These are phyloP conservation scores for Ceratocystis papillata DNA, from an alignment of 2,329 filamentous ascomycete genomes.

Conservation along the genomic window DNA sequence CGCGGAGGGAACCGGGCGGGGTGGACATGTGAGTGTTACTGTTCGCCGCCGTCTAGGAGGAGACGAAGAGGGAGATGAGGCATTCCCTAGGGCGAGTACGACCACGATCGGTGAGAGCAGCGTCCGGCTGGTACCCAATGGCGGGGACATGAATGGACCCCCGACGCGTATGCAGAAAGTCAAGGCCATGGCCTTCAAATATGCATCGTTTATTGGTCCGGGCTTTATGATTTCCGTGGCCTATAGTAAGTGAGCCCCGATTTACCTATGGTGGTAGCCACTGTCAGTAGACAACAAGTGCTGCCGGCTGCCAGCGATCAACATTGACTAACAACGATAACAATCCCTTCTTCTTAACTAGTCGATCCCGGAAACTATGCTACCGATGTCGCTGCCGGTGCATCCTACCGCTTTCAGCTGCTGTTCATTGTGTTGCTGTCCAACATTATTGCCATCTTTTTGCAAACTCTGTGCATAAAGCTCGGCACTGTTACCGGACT, in stretches of 20 bases:
- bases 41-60: neutral
- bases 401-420: constrained; percentile 52
- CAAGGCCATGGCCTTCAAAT: constrained; percentile 9
- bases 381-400: constrained; percentile 58
- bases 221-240: constrained; percentile 55
- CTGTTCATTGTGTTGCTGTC: constrained; percentile 59
- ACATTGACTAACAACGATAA: constrained; percentile 3
- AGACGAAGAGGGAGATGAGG: neutral
- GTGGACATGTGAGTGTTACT: neutral
- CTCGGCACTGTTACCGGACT: constrained; percentile 58
- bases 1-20: constrained; percentile 9
- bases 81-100: neutral
- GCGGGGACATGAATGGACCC: neutral
- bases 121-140: neutral
- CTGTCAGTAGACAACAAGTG: neutral
- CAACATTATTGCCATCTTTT: constrained; percentile 60
- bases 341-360: constrained; percentile 25
- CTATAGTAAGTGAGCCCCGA: constrained; percentile 38
- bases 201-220: constrained; percentile 44
- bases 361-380: constrained; percentile 58
- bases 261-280: neutral
- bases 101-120: neutral
- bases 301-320: neutral
- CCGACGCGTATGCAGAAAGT: constrained; percentile 16
- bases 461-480: constrained; percentile 58